Base-by-base conservation (phyloP, 2,329 filamentous ascomycete genomes). In the Endocalyx cinctus region DNA sequence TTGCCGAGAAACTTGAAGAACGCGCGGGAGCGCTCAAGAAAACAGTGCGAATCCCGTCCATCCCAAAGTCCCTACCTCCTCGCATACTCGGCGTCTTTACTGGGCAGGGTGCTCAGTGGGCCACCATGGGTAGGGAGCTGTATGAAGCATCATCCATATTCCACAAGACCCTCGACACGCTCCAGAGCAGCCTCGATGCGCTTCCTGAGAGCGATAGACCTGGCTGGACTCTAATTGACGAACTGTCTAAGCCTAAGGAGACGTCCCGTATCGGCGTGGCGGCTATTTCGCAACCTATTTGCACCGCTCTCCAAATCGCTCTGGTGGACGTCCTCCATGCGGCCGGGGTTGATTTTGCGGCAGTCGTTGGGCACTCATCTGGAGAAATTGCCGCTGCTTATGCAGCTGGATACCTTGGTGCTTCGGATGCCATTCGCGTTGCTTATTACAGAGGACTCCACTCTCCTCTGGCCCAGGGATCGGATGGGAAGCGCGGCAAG, bases 71-170 rank as follows among this genome's bases (percentile, higher is more conserved):
- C 28, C n/a, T 20, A 23, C 13, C 16, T 11, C 16, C 15, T 42
- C 16, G 39, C 27, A 3, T 48, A 54, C 29, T 23, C 8, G 20
- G 20, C 8, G 47, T 64, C 16, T 70, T 69, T 46, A 68, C 63
- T 0, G 66, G 66, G 5, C 66, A 70, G 35, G 66, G 66, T 2
- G 63, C 64, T 0, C 66, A 69, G 30, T 70, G 64, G 59, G 47
- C 55, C 3, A 51, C 50, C 0, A 69, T 69, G 65, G 63, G 59
- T 4, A 48, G 49, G 2, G 47, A 51, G 26, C 38, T 57, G 12
- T 28, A 51, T 35, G 10, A 34, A 37, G 11, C 31, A 19, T 5
- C 18, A n/a, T n/a, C n/a, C n/a, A n/a, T n/a, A n/a, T n/a, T n/a
- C n/a, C n/a, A n/a, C n/a, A n/a, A n/a, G n/a, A n/a, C n/a, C n/a